Conservation (phyloP, 2,329 filamentous ascomycete genomes). For the Epichloe sylvatica region DNA sequence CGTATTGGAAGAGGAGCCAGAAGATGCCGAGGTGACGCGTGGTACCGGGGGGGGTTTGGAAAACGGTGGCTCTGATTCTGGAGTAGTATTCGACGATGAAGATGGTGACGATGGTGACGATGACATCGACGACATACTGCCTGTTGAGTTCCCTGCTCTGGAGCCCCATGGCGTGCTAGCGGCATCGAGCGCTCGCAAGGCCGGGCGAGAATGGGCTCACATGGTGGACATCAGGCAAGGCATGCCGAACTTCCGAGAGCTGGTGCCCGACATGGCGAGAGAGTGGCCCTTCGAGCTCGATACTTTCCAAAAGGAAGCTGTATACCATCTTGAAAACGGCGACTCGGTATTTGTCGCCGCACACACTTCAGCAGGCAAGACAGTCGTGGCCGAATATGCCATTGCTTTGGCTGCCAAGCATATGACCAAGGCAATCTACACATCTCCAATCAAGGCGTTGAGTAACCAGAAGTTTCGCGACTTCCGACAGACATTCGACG, state of each 20-base stretch:
- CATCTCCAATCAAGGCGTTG: conserved; percentile 92
- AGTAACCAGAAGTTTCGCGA: conserved; percentile 99
- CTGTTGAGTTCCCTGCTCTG: conserved; percentile 83
- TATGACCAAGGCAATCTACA: conserved; percentile 99
- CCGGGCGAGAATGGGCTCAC: conserved; percentile 86
- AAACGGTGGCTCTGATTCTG: conserved; percentile 10
- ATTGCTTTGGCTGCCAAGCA: conserved; percentile 94
- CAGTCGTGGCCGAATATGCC: conserved; percentile 93
- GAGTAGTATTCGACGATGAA: conserved; percentile 19
- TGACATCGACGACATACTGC: conserved; percentile 73
- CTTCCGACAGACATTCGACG: conserved; percentile 78
- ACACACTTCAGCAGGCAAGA: conserved; percentile 95
- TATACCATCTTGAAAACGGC: conserved; percentile 91
- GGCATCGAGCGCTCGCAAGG: conserved; percentile 55
- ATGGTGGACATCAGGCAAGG: conserved; percentile 93
- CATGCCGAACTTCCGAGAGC: conserved; percentile 82
- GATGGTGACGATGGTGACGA: conserved; percentile 45
- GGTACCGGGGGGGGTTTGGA: conserved; percentile 16
- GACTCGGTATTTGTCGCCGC: conserved; percentile 97
- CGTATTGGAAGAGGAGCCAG: conserved; percentile 38
- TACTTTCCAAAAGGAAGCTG: conserved; percentile 95
- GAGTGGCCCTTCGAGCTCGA: conserved; percentile 97
- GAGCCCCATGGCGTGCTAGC: conserved; percentile 70
- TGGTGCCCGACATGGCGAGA: conserved; percentile 91
- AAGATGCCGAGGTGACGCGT: conserved; percentile 20